A percentile compares a stretch with the other conserved stretches of the same genome.
Evolutionary conservation across 1,284 basidiomycete genomes (phyloP).

Genomic region (Pyrrhoderma noxium): DNA sequence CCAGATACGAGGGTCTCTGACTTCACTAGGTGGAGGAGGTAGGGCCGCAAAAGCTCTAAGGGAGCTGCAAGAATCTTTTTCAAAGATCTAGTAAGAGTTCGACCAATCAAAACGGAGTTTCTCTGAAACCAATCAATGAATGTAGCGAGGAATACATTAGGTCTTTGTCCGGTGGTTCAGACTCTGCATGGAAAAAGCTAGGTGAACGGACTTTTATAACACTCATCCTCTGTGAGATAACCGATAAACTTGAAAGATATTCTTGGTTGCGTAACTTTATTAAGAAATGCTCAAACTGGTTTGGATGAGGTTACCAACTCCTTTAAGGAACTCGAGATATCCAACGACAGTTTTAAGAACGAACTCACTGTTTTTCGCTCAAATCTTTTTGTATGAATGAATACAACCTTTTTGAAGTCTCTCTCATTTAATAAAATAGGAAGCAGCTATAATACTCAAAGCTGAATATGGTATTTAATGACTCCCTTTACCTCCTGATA

Average conservation of each 20-base stretch:
- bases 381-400: not conserved
- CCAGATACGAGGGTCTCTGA: not conserved
- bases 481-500: no score
- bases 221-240: no score
- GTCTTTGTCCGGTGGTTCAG: not conserved
- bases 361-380: not conserved
- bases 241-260: not conserved
- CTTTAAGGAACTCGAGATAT: not conserved
- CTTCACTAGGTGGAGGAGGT: slow-evolving; percentile 2
- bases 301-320: not conserved
- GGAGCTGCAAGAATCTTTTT: not conserved
- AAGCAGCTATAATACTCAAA: not conserved
- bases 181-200: not conserved
- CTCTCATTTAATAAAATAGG: no score
- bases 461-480: slow-evolving; percentile 1
- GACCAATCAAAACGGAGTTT: not conserved
- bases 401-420: not conserved
- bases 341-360: not conserved
- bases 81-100: not conserved
- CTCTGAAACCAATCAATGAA: not conserved
- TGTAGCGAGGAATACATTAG: not conserved
- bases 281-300: not conserved
- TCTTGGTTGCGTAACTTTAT: not conserved
- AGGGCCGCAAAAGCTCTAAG: slow-evolving; percentile 7
- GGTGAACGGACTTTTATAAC: not conserved